Conservation (phyloP, 345 rosid genomes). For the Boechera divaricarpa region DNA sequence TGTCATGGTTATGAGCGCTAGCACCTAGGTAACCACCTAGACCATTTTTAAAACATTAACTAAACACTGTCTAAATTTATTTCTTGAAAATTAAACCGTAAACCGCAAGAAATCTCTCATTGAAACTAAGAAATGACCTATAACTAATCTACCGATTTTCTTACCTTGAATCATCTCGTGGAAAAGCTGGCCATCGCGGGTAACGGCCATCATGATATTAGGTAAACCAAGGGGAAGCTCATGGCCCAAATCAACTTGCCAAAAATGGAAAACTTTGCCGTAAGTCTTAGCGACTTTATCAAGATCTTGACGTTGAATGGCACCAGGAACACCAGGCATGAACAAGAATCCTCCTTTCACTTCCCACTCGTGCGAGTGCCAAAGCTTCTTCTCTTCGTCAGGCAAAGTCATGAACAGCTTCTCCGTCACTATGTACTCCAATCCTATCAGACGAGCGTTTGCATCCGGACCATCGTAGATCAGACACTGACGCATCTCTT, state of each 20-base stretch:
- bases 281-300: constrained; percentile 72
- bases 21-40: background rate
- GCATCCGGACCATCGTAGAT: constrained; percentile 60
- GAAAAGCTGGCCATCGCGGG: constrained; percentile 72
- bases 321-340: constrained; percentile 77
- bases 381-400: constrained; percentile 73
- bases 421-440: constrained; percentile 81
- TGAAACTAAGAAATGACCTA: background rate
- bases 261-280: constrained; percentile 78
- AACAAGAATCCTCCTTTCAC: constrained; percentile 80
- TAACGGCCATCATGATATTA: constrained; percentile 75
- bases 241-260: constrained; percentile 87
- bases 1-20: background rate
- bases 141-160: background rate
- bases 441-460: constrained; percentile 65
- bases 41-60: background rate
- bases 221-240: constrained; percentile 77
- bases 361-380: constrained; percentile 82
- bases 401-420: constrained; percentile 63
- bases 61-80: background rate
- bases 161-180: constrained; percentile 56
- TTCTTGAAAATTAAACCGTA: background rate
- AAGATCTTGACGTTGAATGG: constrained; percentile 64
- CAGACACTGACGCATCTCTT: constrained; percentile 83
- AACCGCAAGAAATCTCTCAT: background rate